Evolutionary conservation across 2,329 filamentous ascomycete genomes (phyloP).

Genomic region (Verticillium nonalfalfae): DNA sequence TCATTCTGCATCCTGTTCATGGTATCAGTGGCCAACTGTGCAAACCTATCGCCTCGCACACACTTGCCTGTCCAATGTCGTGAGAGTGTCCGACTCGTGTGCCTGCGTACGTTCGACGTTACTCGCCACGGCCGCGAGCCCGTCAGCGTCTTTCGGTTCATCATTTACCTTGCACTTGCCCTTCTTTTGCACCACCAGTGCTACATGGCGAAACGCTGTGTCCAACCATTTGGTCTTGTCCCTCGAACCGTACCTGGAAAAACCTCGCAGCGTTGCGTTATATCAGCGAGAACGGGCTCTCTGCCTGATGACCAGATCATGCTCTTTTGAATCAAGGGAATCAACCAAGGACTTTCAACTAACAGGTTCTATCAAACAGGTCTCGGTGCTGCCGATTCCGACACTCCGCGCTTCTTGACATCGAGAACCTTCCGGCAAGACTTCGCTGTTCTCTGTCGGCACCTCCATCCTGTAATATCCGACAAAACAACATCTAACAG

Average conservation of each 20-base stretch:
- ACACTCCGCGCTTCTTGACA: not conserved
- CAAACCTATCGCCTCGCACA: not conserved
- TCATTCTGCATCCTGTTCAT: not conserved
- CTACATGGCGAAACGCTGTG: not conserved
- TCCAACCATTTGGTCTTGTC: not conserved
- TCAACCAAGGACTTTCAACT: not conserved
- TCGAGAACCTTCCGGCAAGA: not conserved
- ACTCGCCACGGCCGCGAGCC: not conserved
- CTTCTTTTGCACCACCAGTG: not conserved
- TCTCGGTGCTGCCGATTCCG: not conserved
- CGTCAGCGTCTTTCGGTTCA: not conserved
- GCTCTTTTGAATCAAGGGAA: not conserved
- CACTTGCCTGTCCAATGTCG: not conserved
- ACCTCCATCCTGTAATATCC: not conserved
- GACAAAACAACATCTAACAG: not conserved
- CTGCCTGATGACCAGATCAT: not conserved
- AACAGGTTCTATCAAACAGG: not conserved
- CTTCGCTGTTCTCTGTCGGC: not conserved
- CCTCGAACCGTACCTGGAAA: not conserved
- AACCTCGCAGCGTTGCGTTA: not conserved
- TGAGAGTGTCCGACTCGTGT: not conserved
- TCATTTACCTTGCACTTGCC: not conserved
- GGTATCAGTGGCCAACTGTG: not conserved
- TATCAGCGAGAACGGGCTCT: not conserved
- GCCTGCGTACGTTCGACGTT: conserved; percentile 1